Evolutionary conservation across 345 rosid species (phyloP), one percentile per base, ranked within the genome.

Genomic region (Mangifera indica): DNA sequence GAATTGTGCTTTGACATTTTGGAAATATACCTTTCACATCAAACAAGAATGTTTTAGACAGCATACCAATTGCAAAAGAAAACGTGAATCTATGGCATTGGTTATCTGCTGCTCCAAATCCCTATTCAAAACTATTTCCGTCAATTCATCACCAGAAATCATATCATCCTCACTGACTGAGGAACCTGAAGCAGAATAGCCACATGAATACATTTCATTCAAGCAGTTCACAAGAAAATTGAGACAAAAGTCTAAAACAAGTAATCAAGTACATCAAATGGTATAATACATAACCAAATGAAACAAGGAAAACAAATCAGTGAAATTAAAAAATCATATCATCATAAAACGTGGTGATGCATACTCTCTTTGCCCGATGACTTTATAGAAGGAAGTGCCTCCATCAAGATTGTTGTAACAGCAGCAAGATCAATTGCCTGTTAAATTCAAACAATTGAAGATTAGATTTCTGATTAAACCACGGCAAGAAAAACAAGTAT

Each of bases 31-130:
- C 69, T 70, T 70, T 24, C 79, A 65, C 61, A 60, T 57, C 42
- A 46, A 69, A 24, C 70, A 60, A 62, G 61, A 76, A 60, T 72
- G 51, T 60, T 69, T 66, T 76, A 77, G 44, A 70, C 60, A 64
- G 70, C 82, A 73, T 86, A 96, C 99, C 94, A 96, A 82, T 81
- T 93, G 99, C 82, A 88, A 79, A 72, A 96, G 93, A 80, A 96
- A 96, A 63, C 88, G 87, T 40, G 99, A 84, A 77, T 87, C 88
- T 68, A 96, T 83, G 64, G 93, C 92, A 83, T 83, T 85, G 59
- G 72, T 81, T 77, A 96, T 93, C 83, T 89, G 94, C 71, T 76
- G 80, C 74, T 87, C 87, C 84, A 96, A 78, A 80, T 83, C 82
- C 72, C 56, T 75, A 76, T 88, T 78, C 82, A 93, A 75, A 74